These are phyloP conservation scores for Trypanosoma scelopori DNA, from an alignment of 208 protist genomes.

Conservation along the genomic window DNA sequence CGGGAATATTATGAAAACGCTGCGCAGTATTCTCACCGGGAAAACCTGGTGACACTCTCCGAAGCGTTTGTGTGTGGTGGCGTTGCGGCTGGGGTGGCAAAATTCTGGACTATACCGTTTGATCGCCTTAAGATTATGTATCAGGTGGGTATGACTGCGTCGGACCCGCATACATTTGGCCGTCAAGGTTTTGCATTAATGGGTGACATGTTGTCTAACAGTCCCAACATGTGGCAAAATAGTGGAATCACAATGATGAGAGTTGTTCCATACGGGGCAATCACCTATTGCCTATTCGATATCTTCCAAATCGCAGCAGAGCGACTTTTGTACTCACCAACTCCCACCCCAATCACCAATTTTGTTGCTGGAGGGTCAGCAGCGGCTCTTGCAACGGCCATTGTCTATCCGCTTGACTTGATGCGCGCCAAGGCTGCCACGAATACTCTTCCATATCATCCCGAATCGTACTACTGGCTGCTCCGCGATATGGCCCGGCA, in stretches of 20 bases:
- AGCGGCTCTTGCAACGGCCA: constrained; percentile 76
- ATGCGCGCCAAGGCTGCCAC: constrained; percentile 69
- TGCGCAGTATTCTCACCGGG: constrained; percentile 32
- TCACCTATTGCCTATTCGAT: constrained; percentile 93
- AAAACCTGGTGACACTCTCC: constrained; percentile 62
- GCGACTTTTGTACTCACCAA: constrained; percentile 70
- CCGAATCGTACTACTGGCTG: constrained; percentile 79
- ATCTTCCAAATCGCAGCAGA: constrained; percentile 79
- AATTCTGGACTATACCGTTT: constrained; percentile 90
- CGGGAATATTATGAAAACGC: constrained; percentile 69
- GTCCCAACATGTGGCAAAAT: constrained; percentile 85
- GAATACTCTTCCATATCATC: constrained; percentile 33
- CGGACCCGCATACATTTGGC: constrained; percentile 25
- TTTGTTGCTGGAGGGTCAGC: constrained; percentile 81
- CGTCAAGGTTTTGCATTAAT: constrained; percentile 39
- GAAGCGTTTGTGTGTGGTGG: constrained; percentile 88
- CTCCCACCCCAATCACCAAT: constrained; percentile 67
- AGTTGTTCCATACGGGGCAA: constrained; percentile 91
- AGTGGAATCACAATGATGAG: constrained; percentile 91
- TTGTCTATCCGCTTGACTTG: constrained; percentile 93
- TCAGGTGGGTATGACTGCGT: constrained; percentile 72
- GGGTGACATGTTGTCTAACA: constrained; percentile 49
- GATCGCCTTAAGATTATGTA: constrained; percentile 94
- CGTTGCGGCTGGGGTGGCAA: constrained; percentile 87
- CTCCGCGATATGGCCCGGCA: constrained; percentile 59